A percentile compares a stretch with the other conserved stretches of the same genome.
phyloP scores from a whole-genome alignment of 257 asterid genomes.

The Solanum chiquidenum region DNA sequence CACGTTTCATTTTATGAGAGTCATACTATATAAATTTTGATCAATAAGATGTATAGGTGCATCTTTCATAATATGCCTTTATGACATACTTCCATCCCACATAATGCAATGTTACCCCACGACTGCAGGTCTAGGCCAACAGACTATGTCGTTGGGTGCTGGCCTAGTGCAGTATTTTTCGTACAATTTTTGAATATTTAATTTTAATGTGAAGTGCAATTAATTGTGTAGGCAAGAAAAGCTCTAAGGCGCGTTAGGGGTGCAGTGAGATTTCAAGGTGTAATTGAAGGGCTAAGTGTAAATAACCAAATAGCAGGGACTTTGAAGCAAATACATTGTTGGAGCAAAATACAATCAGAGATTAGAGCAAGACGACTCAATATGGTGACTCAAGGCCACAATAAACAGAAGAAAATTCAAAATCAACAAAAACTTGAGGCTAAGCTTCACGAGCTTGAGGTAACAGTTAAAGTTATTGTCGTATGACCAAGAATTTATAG shows the following conservation, averaged over 20 bases:
- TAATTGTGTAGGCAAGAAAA: slow-evolving; percentile 37
- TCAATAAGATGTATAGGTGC: not conserved
- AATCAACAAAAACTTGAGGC: slow-evolving; percentile 57
- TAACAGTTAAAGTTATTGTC: not conserved
- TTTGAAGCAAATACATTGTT: slow-evolving; percentile 46
- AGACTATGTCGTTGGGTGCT: not conserved
- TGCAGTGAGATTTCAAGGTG: slow-evolving; percentile 28
- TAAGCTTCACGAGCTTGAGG: slow-evolving; percentile 74
- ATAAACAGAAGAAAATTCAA: slow-evolving; percentile 44
- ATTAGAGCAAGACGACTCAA: slow-evolving; percentile 41
- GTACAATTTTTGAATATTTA: not conserved
- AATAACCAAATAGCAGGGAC: slow-evolving; percentile 41
- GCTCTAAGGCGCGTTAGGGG: slow-evolving; percentile 30
- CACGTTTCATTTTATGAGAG: not conserved
- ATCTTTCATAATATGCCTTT: not conserved
- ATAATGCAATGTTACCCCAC: not conserved
- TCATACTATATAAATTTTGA: not conserved
- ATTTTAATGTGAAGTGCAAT: not conserved
- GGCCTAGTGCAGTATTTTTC: no score
- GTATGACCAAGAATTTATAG: not conserved
- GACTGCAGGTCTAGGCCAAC: not conserved
- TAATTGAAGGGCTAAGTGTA: slow-evolving; percentile 21
- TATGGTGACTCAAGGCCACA: slow-evolving; percentile 45
- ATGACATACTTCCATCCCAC: not conserved
- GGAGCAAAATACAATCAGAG: slow-evolving; percentile 60